phyloP scores from a whole-genome alignment of 2,329 filamentous ascomycete species.

The Ascochyta rabiei region DNA sequence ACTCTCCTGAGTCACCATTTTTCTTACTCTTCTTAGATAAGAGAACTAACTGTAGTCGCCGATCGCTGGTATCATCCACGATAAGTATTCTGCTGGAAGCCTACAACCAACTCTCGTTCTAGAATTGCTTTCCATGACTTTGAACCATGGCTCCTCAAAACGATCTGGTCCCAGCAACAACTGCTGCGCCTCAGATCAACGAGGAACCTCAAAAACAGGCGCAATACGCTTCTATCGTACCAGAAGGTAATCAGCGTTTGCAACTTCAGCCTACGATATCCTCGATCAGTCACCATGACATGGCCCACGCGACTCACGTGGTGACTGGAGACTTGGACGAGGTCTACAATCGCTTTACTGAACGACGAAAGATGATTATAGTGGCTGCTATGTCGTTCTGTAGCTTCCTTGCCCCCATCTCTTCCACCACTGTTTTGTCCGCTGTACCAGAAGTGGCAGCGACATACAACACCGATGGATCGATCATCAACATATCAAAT shows the following conservation, averaged over 20 bases:
- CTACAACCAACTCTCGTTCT: not conserved
- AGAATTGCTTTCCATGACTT: constrained; percentile 30
- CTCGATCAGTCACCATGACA: constrained; percentile 40
- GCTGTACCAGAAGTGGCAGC: constrained; percentile 75
- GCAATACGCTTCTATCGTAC: constrained; percentile 39
- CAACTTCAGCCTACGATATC: constrained; percentile 43
- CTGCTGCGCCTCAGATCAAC: constrained; percentile 16
- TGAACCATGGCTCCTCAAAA: constrained; percentile 36
- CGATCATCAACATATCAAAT: constrained; percentile 75
- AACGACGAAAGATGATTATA: constrained; percentile 68
- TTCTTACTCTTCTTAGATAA: constrained; percentile 7
- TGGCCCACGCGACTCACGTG: constrained; percentile 35
- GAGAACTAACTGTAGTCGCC: not conserved
- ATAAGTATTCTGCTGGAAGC: not conserved
- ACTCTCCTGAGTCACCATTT: constrained; percentile 11
- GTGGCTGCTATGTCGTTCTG: constrained; percentile 74
- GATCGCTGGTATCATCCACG: not conserved
- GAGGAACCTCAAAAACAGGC: constrained; percentile 34
- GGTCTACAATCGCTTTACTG: constrained; percentile 68
- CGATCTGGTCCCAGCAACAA: constrained; percentile 24
- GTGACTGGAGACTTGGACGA: constrained; percentile 52
- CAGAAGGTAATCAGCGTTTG: constrained; percentile 25
- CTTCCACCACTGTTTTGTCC: constrained; percentile 73
- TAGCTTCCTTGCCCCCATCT: constrained; percentile 76
- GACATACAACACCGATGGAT: constrained; percentile 68